These are phyloP conservation scores for Euclidium syriacum DNA, from an alignment of 345 rosid genomes.

Conservation along the genomic window DNA sequence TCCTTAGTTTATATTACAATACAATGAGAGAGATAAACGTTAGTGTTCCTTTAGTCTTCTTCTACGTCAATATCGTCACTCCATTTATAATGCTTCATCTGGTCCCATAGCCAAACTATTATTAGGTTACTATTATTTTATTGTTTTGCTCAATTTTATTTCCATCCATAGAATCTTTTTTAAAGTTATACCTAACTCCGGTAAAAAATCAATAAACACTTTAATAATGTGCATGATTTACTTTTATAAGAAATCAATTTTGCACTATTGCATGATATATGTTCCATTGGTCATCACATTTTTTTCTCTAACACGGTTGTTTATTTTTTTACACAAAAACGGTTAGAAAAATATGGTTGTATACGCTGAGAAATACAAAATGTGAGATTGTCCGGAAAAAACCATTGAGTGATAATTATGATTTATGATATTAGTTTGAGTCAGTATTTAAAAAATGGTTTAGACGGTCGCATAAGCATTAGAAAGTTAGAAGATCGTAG, in stretches of 20 bases:
- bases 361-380: too few relatives aligned
- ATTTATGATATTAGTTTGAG: too few relatives aligned
- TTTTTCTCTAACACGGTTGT: too few relatives aligned
- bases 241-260: not conserved
- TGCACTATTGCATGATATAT: constrained; percentile 18
- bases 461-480: too few relatives aligned
- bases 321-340: too few relatives aligned
- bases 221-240: not conserved
- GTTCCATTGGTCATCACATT: too few relatives aligned
- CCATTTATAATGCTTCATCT: constrained; percentile 22
- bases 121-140: not conserved
- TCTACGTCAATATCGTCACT: not conserved
- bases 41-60: constrained; percentile 4
- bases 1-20: not conserved
- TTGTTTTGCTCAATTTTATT: not conserved
- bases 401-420: too few relatives aligned
- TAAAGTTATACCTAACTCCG: constrained; percentile 26
- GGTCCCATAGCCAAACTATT: constrained; percentile 22
- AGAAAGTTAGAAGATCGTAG: too few relatives aligned
- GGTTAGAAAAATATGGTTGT: too few relatives aligned
- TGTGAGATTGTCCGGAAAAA: too few relatives aligned
- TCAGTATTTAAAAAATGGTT: too few relatives aligned
- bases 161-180: constrained; percentile 3
- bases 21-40: not conserved
- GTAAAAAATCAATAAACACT: not conserved